Evolutionary conservation across 2,329 filamentous ascomycete genomes (phyloP), one percentile per base, ranked within the genome.

Genomic region (Xylariomycetidae sp.): DNA sequence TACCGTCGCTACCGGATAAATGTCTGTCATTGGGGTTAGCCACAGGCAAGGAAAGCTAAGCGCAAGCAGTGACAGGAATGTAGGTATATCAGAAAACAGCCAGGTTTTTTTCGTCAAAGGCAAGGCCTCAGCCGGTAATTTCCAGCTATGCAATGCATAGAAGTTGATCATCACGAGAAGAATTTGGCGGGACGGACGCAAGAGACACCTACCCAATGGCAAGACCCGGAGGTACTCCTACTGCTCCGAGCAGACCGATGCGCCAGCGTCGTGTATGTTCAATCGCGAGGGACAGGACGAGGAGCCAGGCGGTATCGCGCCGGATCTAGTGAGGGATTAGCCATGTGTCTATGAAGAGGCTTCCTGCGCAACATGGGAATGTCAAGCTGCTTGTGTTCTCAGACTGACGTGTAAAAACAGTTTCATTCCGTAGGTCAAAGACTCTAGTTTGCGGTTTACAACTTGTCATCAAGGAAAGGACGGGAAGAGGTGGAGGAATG

Each of bases 341-440:
- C 41, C 20, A 23, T 27, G 25, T n/a, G n/a, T n/a, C n/a, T n/a
- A n/a, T n/a, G n/a, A n/a, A n/a, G n/a, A n/a, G n/a, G n/a, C n/a
- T n/a, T n/a, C n/a, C n/a, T n/a, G n/a, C n/a, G n/a, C n/a, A n/a
- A n/a, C n/a, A n/a, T n/a, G 19, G 20, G 15, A 31, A 27, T 35
- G 27, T 4, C 27, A 36, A 19, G 2, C 13, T 23, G 15, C 29
- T 35, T 53, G 44, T 46, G 58, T 57, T 63, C 72, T 92, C 85
- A 92, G 85, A 87, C 85, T 92, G 85, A 92, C 85, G 84, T 90
- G 80, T 76, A 80, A 85, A 79, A 76, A 72, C 77, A 63, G 81
- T 90, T 89, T 89, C 85, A 90, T 82, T 74, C 78, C 72, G 38
- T 82, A 79, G 50, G 50, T 93, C 86, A 92, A 92, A 93, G 86